Evolutionary conservation across 305 asterid genomes (phyloP).

Genomic region (Fraxinus paxiana): DNA sequence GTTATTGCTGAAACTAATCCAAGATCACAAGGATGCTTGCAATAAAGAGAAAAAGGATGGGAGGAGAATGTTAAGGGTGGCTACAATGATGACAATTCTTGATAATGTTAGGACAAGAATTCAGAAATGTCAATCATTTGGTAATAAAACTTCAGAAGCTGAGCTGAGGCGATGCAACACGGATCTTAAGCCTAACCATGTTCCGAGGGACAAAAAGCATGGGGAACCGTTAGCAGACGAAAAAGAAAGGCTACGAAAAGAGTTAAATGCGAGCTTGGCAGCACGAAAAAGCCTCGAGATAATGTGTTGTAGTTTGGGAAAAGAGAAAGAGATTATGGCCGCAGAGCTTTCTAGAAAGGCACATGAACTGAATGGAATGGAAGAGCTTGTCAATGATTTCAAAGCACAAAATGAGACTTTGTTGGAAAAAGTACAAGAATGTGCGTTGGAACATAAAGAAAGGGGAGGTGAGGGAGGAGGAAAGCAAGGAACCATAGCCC

Average conservation of each 20-base stretch:
- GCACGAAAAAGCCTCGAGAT: constrained; percentile 65
- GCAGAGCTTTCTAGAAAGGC: constrained; percentile 53
- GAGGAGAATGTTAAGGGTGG: constrained; percentile 82
- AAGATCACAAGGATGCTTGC: constrained; percentile 76
- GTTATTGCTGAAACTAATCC: constrained; percentile 62
- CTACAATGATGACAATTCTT: constrained; percentile 84
- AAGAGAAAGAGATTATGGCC: constrained; percentile 76
- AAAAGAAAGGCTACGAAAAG: constrained; percentile 49
- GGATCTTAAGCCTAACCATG: constrained; percentile 26
- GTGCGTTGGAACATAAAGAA: constrained; percentile 37
- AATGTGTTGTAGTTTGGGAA: constrained; percentile 74
- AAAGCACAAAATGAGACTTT: constrained; percentile 47
- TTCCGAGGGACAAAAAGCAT: constrained; percentile 34
- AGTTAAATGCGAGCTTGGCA: constrained; percentile 49
- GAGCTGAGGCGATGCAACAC: constrained; percentile 39
- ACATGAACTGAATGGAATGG: constrained; percentile 56
- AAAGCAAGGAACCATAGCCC: constrained; percentile 29
- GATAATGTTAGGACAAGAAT: constrained; percentile 60
- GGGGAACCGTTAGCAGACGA: constrained; percentile 35
- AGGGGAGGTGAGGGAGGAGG: constrained; percentile 20
- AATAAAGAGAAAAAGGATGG: constrained; percentile 57
- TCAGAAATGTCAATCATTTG: constrained; percentile 68
- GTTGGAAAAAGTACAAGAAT: constrained; percentile 43
- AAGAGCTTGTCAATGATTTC: constrained; percentile 51
- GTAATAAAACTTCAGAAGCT: constrained; percentile 33